phyloP scores from a whole-genome alignment of 1,284 basidiomycete species.

The Abortiporus biennis region DNA sequence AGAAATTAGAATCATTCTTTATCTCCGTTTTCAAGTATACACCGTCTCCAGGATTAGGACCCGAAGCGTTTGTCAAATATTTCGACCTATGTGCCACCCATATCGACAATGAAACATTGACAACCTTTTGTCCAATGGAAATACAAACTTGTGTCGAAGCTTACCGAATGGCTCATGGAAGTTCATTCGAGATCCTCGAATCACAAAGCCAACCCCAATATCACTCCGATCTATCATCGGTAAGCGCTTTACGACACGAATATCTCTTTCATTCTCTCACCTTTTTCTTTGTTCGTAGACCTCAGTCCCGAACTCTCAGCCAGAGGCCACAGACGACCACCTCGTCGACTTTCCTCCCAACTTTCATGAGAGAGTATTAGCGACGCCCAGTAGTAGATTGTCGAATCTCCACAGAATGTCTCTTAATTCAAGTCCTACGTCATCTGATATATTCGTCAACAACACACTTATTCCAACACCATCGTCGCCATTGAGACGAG shows the following conservation, averaged over 20 bases:
- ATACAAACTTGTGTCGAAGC: background rate
- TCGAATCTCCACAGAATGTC: background rate
- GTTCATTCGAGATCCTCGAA: background rate
- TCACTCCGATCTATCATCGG: background rate
- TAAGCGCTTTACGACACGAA: background rate
- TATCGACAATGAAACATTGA: background rate
- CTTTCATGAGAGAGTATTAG: background rate
- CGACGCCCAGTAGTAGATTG: background rate
- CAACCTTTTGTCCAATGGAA: background rate
- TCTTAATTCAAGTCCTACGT: background rate
- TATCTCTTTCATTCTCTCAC: background rate
- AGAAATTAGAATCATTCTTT: conserved; percentile 35
- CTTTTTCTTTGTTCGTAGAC: background rate
- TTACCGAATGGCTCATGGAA: background rate
- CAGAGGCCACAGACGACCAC: background rate
- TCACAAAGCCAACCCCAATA: background rate
- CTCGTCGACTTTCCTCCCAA: background rate
- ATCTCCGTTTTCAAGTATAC: conserved; percentile 42
- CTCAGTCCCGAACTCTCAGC: background rate
- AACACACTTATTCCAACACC: too few species aligned
- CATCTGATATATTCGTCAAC: background rate
- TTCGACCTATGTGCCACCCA: background rate
- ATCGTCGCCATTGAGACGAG: too few species aligned
- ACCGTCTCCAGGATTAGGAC: conserved; percentile 37
- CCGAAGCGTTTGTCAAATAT: conserved; percentile 45